These are phyloP conservation scores for Podaxis mareebaensis DNA, from an alignment of 768 basidiomycete species.

Conservation along the genomic window DNA sequence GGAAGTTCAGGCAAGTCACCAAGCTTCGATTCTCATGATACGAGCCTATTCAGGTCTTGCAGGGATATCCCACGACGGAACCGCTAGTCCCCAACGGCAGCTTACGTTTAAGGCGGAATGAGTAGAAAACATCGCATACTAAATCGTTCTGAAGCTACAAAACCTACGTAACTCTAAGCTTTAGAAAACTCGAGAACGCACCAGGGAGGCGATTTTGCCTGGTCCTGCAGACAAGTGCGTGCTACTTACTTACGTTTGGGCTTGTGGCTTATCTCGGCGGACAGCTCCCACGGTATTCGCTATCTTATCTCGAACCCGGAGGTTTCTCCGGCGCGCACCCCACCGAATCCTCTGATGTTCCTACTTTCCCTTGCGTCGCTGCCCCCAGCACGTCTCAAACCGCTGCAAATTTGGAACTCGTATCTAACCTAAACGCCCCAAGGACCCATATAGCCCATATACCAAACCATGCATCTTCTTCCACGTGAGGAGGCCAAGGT, in stretches of 20 bases:
- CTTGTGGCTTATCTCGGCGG: background rate
- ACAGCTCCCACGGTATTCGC: background rate
- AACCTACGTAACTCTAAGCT: background rate
- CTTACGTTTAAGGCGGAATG: background rate
- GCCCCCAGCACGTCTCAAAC: background rate
- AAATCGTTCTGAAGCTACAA: background rate
- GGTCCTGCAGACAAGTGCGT: too few relatives aligned
- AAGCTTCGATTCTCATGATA: slow-evolving; percentile 2
- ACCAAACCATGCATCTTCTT: slow-evolving; percentile 58
- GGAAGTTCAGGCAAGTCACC: background rate
- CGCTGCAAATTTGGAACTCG: background rate
- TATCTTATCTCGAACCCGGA: slow-evolving; percentile 11
- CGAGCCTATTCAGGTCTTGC: background rate
- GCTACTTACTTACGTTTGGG: background rate
- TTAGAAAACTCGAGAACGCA: background rate
- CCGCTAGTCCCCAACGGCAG: background rate
- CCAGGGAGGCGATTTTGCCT: background rate
- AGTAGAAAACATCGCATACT: background rate
- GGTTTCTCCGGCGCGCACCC: slow-evolving; percentile 2
- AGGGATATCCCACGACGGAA: slow-evolving; percentile 2
- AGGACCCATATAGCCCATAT: background rate
- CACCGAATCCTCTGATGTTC: background rate
- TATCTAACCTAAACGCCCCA: background rate
- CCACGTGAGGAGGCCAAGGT: slow-evolving; percentile 79
- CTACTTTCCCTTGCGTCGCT: background rate